Evolutionary conservation across 2,329 filamentous ascomycete genomes (phyloP), one percentile per base, ranked within the genome.

Genomic region (Colletotrichum agaves): DNA sequence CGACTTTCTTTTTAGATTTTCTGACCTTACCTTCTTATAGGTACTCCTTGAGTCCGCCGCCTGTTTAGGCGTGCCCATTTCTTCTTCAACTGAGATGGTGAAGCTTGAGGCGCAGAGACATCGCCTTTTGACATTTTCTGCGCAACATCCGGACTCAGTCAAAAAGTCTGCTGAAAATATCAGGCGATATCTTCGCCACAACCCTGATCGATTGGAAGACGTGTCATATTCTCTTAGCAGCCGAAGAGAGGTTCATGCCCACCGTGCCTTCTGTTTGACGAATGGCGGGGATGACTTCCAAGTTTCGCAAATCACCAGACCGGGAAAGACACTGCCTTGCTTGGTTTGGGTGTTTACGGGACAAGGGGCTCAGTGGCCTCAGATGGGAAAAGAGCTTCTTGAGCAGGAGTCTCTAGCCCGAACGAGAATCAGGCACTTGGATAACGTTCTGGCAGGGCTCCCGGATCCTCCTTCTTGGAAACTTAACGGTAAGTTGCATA

Each of bases 291-390:
- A 15, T 15, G 1, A 19, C 5, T 12, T 35, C 46, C 67, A 47
- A 67, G 43, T 35, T 68, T 77, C 49, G 5, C 63, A n/a, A 10
- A 61, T 37, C 55, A 70, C 60, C 67, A 74, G 53, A 44, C 43
- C 35, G 21, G 19, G 8, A 17, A n/a, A 23, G 1, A 3, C 19
- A 0, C 1, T 50, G 13, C 67, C 58, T 19, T 71, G 39, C 3
- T 1, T 69, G 6, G 21, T 66, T 19, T 67, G 62, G 62, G 50
- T 71, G 3, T 71, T 72, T 33, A 71, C 70, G 5, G 71, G 71
- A 11, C 71, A 72, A 44, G 71, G 71, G 10, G 70, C 71, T 4
- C 71, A 72, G 23, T 72, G 64, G 64, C 50, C 52, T 6, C 69
- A 61, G 27, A 72, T 72, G 70, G 70, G 70, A 0, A 61, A 44